Base-by-base conservation (phyloP, 2,329 filamentous ascomycete genomes). In the Paecilomyces sp. region DNA sequence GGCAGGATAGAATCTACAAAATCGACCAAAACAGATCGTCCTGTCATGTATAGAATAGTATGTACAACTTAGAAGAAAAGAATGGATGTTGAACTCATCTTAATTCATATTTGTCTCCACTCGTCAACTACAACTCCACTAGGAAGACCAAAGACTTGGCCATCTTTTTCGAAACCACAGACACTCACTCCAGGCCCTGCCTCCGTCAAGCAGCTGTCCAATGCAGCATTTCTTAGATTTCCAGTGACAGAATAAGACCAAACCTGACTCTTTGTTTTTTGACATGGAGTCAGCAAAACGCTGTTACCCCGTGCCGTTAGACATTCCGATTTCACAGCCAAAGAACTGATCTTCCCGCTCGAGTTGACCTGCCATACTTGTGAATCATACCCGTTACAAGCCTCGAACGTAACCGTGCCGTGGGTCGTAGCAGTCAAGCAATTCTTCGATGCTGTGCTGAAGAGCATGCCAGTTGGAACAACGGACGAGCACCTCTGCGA, bases 381-480 rank as follows among this genome's bases (percentile, higher is more conserved):
- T 3, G 65, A 65, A 62, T 78, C 71, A 0, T 64, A 62, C 8
- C 68, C 79, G 33, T 71, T 67, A 60, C 79, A 81, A 3, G 66
- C 60, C 3, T 64, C 62, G 66, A 76, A 80, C 0, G 34, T 64
- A 5, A 79, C 64, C 6, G 58, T 64, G 7, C 66, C 65, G 4
- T 65, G 64, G 1, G 65, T 61, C 1, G 53, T 56, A 4, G 72
- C 75, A 3, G 77, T 77, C 34, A 82, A 67, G 61, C 78, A 80
- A 31, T 74, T 72, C 9, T 75, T 67, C 1, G 77, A 79, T 24
- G 72, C 75, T 0, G 79, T 80, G 63, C 82, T 81, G 67, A 82
- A 80, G 55, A 82, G 76, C 64, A 79, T 74, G 3, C 80, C 80
- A 0, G 79, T 82, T 0, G 80, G 78, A 8, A 71, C 72, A 9